These are phyloP conservation scores for Thuja plicata DNA, from an alignment of 83 land plant species.

Conservation along the genomic window DNA sequence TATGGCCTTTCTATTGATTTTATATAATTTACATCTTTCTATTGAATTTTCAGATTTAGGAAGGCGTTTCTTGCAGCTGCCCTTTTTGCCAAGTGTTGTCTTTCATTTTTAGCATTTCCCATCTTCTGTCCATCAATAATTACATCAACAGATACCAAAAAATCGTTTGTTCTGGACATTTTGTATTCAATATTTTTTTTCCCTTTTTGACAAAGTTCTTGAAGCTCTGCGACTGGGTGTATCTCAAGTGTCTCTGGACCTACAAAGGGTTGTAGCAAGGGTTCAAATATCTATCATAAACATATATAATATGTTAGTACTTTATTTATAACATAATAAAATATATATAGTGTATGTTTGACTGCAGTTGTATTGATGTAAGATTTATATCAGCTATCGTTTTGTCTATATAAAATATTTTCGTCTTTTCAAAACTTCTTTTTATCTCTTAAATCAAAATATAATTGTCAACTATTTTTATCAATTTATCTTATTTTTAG, in stretches of 20 bases:
- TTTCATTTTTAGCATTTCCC: not conserved
- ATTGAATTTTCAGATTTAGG: not conserved
- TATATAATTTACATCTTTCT: not conserved
- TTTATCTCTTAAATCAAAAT: too few species aligned
- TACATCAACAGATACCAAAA: not conserved
- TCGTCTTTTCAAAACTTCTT: too few species aligned
- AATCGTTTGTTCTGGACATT: not conserved
- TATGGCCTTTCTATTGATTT: too few species aligned
- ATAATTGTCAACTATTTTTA: too few species aligned
- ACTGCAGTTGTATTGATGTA: too few species aligned
- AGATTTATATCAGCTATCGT: too few species aligned
- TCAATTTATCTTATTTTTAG: too few species aligned
- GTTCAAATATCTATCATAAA: not conserved
- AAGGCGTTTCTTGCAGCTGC: constrained; percentile 1
- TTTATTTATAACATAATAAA: too few species aligned
- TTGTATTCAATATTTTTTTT: not conserved
- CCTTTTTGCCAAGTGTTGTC: not conserved
- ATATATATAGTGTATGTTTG: too few species aligned
- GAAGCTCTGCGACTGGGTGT: constrained; percentile 3
- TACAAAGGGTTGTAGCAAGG: not conserved
- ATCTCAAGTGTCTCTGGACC: not conserved
- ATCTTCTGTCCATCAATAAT: not conserved
- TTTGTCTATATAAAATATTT: too few species aligned
- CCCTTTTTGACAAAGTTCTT: not conserved
- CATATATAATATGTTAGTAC: not conserved